Evolutionary conservation across 2,329 filamentous ascomycete species (phyloP).

Genomic region (Stagonosporopsis tanaceti): DNA sequence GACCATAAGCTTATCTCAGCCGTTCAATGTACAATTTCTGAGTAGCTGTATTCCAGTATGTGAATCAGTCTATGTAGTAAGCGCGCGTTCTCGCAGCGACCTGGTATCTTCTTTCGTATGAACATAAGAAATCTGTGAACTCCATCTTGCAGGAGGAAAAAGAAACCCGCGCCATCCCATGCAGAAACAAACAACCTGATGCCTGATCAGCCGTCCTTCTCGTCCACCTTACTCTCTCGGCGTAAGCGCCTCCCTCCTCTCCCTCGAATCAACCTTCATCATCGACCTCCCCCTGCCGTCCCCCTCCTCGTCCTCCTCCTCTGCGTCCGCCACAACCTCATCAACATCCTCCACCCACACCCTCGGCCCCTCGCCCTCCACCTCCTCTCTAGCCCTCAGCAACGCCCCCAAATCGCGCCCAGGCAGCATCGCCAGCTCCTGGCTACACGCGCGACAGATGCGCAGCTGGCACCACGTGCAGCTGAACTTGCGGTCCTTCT

Average conservation of each 20-base stretch:
- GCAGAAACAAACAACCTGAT: background rate
- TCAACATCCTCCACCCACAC: slow-evolving; percentile 18
- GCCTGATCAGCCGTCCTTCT: background rate
- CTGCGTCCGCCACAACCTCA: background rate
- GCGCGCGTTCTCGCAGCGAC: slow-evolving; percentile 13
- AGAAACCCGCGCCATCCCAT: background rate
- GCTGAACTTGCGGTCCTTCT: slow-evolving; percentile 38
- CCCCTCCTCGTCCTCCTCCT: background rate
- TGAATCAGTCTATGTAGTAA: slow-evolving; percentile 6
- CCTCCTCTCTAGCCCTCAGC: slow-evolving; percentile 20
- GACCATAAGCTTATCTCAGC: background rate
- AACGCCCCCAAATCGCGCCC: slow-evolving; percentile 31
- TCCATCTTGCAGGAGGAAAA: background rate
- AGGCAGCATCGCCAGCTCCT: slow-evolving; percentile 31
- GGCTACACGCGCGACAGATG: slow-evolving; percentile 43
- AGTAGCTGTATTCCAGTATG: background rate
- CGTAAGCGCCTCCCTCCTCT: background rate
- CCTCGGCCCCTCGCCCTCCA: background rate
- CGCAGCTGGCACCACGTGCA: slow-evolving; percentile 50
- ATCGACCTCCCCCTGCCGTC: slow-evolving; percentile 6
- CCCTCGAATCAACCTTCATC: slow-evolving; percentile 6
- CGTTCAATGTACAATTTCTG: background rate
- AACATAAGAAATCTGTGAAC: slow-evolving; percentile 5
- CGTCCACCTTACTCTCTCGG: background rate
- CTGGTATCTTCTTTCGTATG: slow-evolving; percentile 17